A percentile compares a stretch with the other conserved stretches of the same genome.
Evolutionary conservation across 768 basidiomycete genomes (phyloP).

Genomic region (Suillus fuscotomentosus): DNA sequence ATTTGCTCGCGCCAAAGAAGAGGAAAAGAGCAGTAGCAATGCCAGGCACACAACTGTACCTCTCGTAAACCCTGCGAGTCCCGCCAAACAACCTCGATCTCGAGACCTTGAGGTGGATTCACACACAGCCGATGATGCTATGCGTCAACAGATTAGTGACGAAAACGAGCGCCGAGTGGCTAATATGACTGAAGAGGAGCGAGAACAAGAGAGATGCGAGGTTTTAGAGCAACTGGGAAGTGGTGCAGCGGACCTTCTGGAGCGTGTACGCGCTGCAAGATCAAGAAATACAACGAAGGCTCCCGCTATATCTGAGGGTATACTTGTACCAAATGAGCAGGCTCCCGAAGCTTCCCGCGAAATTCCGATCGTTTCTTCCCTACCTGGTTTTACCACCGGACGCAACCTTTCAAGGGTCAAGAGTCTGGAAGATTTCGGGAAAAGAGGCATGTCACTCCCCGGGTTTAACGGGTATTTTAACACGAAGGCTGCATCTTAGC

Average conservation of each 20-base stretch:
- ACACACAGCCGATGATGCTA: slow-evolving; percentile 33
- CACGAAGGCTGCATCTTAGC: slow-evolving; percentile 32
- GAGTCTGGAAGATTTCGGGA: slow-evolving; percentile 27
- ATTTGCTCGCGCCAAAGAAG: slow-evolving; percentile 51
- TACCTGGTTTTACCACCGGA: slow-evolving; percentile 14
- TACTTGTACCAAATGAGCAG: not conserved
- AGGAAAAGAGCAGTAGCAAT: slow-evolving; percentile 17
- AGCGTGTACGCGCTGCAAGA: slow-evolving; percentile 47
- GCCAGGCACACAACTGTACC: slow-evolving; percentile 16
- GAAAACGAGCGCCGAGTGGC: slow-evolving; percentile 67
- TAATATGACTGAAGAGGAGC: slow-evolving; percentile 69
- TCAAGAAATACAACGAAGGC: not conserved
- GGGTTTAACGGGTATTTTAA: not conserved
- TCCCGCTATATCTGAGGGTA: not conserved
- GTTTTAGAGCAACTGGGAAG: slow-evolving; percentile 73
- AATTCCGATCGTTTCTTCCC: not conserved
- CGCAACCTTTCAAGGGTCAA: slow-evolving; percentile 28
- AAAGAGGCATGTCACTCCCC: slow-evolving; percentile 14
- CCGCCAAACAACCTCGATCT: not conserved
- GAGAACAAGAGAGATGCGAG: slow-evolving; percentile 60
- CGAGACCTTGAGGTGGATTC: not conserved
- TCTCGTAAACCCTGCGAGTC: slow-evolving; percentile 26
- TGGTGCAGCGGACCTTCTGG: slow-evolving; percentile 60
- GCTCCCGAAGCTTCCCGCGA: slow-evolving; percentile 11
- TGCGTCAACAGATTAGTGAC: slow-evolving; percentile 57